Percentiles rank a stretch among this genome's conserved stretches.
phyloP scores from a whole-genome alignment of 2,329 filamentous ascomycete genomes.

The Fusarium cyanostomum region DNA sequence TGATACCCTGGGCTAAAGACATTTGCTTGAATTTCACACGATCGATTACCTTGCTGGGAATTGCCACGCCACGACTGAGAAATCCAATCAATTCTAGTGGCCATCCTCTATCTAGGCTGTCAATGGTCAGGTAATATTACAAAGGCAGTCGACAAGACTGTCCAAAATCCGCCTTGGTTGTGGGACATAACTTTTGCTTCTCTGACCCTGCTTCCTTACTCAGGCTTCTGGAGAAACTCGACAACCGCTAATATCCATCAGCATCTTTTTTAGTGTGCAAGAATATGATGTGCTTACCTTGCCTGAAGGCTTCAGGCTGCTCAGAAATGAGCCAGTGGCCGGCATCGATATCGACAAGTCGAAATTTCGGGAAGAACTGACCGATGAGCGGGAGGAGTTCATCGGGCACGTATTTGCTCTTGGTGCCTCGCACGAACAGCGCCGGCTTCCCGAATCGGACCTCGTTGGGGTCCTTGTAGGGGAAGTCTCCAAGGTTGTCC shows the following conservation, averaged over 20 bases:
- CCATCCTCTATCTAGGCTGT: conserved; percentile 7
- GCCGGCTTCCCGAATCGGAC: conserved; percentile 78
- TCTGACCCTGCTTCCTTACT: conserved; percentile 48
- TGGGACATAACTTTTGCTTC: conserved; percentile 4
- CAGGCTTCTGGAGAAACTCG: conserved; percentile 65
- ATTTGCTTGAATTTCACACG: neutral
- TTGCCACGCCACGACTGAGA: neutral
- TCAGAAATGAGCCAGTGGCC: conserved; percentile 94
- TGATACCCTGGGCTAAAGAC: conserved; percentile 18
- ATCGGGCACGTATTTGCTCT: conserved; percentile 82
- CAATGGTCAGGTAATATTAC: conserved; percentile 9
- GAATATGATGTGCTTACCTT: conserved; percentile 61
- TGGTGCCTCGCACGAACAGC: conserved; percentile 81
- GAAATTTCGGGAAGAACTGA: conserved; percentile 82
- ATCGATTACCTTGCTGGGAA: too few species aligned
- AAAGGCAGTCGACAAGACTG: conserved; percentile 3
- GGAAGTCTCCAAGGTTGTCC: conserved; percentile 86
- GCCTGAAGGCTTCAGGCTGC: conserved; percentile 79
- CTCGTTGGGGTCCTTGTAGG: conserved; percentile 77
- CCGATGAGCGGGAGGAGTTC: conserved; percentile 83
- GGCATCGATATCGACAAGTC: conserved; percentile 76
- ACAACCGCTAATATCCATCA: conserved; percentile 61
- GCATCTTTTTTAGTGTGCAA: neutral
- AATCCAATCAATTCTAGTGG: conserved; percentile 7
- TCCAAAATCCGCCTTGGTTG: conserved; percentile 15